Conservation (phyloP, 2,329 filamentous ascomycete genomes). For the Alternaria hordeiaustralica region DNA sequence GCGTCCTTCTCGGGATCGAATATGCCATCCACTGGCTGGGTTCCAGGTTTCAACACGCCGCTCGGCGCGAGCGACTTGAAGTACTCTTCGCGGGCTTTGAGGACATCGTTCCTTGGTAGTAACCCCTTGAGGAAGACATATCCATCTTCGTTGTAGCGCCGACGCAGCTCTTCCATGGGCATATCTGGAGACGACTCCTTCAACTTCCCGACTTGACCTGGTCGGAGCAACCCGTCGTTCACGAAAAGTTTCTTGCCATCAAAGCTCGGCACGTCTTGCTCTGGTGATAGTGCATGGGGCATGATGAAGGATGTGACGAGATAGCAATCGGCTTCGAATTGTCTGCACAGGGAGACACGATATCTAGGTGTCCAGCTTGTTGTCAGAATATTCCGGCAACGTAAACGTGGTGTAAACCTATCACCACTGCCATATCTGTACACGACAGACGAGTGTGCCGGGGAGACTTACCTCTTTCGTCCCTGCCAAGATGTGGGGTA, state of each 20-base stretch:
- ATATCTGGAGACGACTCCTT: constrained; percentile 52
- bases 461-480: constrained; percentile 24
- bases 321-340: background rate
- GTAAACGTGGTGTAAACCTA: background rate
- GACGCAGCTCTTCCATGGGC: constrained; percentile 57
- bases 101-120: constrained; percentile 60
- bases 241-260: constrained; percentile 48
- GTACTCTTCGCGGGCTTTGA: constrained; percentile 60
- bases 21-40: constrained; percentile 60
- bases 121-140: constrained; percentile 64
- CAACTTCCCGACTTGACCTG: constrained; percentile 53
- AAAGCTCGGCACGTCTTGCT: constrained; percentile 31
- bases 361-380: background rate
- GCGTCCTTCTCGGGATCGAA: constrained; percentile 56
- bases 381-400: background rate
- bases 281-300: constrained; percentile 42
- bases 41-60: constrained; percentile 63
- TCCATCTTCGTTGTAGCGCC: constrained; percentile 57
- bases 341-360: background rate
- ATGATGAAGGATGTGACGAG: constrained; percentile 20
- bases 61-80: constrained; percentile 62
- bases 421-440: background rate
- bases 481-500: constrained; percentile 24
- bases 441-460: background rate
- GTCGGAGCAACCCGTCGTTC: constrained; percentile 56